A percentile compares a stretch with the other conserved stretches of the same genome.
phyloP scores from a whole-genome alignment of 2,329 filamentous ascomycete species.

The Pseudogymnoascus sp. region DNA sequence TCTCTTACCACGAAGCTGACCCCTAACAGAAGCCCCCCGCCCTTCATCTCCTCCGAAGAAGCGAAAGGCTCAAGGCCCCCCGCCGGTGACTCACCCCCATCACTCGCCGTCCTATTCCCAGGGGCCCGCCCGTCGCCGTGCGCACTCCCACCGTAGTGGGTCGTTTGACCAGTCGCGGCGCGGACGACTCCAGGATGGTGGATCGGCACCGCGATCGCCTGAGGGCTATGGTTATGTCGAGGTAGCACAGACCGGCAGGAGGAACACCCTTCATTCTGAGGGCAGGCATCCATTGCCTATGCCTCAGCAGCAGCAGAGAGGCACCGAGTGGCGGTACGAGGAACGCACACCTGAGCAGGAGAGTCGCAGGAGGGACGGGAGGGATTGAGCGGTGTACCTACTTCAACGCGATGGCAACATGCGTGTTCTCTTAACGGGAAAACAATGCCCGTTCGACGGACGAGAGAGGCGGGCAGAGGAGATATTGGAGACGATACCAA shows the following conservation, averaged over 20 bases:
- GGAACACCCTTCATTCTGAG: not conserved
- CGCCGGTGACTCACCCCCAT: slow-evolving; percentile 40
- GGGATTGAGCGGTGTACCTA: not conserved
- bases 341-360: slow-evolving; percentile 5
- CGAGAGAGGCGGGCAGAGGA: not conserved
- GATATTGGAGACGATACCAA: not conserved
- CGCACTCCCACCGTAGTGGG: not conserved
- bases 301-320: not conserved
- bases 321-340: not conserved
- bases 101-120: slow-evolving; percentile 51
- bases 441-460: not conserved
- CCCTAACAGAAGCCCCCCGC: slow-evolving; percentile 43
- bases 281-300: not conserved
- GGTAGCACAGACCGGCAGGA: not conserved
- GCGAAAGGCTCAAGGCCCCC: slow-evolving; percentile 63
- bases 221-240: slow-evolving; percentile 1
- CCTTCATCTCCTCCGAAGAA: slow-evolving; percentile 71
- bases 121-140: not conserved
- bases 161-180: not conserved
- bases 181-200: not conserved
- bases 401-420: not conserved
- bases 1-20: slow-evolving; percentile 31
- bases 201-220: not conserved
- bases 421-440: not conserved
- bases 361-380: not conserved